phyloP scores from a whole-genome alignment of 2,329 filamentous ascomycete species.

The Phyllosticta capitalensis region DNA sequence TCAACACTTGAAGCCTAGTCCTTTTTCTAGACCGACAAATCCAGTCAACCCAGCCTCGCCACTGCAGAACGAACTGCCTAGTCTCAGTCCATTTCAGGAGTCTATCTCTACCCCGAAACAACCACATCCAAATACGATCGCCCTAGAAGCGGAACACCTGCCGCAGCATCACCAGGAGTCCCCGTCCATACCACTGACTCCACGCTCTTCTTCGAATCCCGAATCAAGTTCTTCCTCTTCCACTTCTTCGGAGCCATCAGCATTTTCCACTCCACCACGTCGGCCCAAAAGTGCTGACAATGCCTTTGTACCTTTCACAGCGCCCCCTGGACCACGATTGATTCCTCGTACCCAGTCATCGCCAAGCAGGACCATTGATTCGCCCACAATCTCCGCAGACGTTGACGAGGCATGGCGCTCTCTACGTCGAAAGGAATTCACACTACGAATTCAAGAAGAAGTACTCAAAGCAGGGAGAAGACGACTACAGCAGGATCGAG shows the following conservation, averaged over 20 bases:
- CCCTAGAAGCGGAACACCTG: not conserved
- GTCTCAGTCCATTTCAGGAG: too few species aligned
- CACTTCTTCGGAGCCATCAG: too few species aligned
- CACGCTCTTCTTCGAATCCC: not conserved
- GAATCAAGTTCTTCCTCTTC: not conserved
- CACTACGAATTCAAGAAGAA: not conserved
- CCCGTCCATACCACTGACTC: not conserved
- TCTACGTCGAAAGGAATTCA: not conserved
- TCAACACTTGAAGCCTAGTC: not conserved
- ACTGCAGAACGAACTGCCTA: not conserved
- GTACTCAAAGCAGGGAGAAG: not conserved
- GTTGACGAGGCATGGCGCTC: not conserved
- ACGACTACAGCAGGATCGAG: slow-evolving; percentile 2
- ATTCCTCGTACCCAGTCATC: not conserved
- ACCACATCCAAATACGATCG: not conserved
- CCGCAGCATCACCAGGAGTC: not conserved
- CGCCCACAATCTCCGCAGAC: not conserved
- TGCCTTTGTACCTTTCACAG: not conserved
- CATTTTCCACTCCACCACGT: not conserved
- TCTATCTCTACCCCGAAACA: not conserved
- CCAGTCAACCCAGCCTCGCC: not conserved
- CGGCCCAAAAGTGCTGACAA: not conserved
- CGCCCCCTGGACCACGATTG: not conserved
- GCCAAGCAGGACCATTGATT: not conserved
- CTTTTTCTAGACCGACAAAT: not conserved